Conservation (phyloP, 2,329 filamentous ascomycete species). For the Fusarium nelsonii region DNA sequence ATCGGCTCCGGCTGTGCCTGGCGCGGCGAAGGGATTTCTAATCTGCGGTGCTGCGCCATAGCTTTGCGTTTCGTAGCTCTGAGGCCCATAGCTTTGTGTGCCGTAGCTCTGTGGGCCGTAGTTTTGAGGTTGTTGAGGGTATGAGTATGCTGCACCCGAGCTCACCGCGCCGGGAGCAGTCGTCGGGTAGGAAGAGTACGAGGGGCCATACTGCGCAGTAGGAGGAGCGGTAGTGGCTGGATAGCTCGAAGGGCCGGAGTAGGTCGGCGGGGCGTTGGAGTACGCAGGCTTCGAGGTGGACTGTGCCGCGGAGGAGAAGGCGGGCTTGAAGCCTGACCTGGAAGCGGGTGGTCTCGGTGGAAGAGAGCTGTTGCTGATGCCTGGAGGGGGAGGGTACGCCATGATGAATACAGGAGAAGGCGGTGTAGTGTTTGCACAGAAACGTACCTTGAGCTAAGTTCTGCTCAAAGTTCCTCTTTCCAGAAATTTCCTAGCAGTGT, state of each 20-base stretch:
- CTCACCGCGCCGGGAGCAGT: conserved; percentile 45
- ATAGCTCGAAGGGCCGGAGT: conserved; percentile 51
- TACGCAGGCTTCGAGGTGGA: conserved; percentile 56
- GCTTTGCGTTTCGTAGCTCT: conserved; percentile 48
- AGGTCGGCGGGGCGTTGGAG: conserved; percentile 47
- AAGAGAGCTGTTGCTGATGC: conserved; percentile 66
- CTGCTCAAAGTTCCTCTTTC: conserved; percentile 53
- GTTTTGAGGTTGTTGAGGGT: conserved; percentile 44
- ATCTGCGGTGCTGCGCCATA: conserved; percentile 73
- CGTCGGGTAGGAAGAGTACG: conserved; percentile 56
- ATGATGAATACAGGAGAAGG: conserved; percentile 72
- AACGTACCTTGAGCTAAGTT: conserved; percentile 66
- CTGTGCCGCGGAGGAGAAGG: conserved; percentile 60
- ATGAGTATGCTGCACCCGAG: conserved; percentile 45
- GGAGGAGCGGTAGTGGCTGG: conserved; percentile 52
- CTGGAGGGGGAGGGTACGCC: conserved; percentile 90
- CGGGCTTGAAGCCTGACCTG: conserved; percentile 60
- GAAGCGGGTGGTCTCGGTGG: conserved; percentile 81
- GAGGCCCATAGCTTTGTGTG: conserved; percentile 46
- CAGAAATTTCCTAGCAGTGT: conserved; percentile 18
- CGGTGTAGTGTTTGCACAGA: conserved; percentile 44
- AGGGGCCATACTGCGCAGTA: conserved; percentile 59
- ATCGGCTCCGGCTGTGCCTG: conserved; percentile 58
- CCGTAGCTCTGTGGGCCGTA: conserved; percentile 53
- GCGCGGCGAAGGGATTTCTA: conserved; percentile 82